Evolutionary conservation across 176 grass and related monocot genomes (phyloP).

Genomic region (Oryza meridionalis): DNA sequence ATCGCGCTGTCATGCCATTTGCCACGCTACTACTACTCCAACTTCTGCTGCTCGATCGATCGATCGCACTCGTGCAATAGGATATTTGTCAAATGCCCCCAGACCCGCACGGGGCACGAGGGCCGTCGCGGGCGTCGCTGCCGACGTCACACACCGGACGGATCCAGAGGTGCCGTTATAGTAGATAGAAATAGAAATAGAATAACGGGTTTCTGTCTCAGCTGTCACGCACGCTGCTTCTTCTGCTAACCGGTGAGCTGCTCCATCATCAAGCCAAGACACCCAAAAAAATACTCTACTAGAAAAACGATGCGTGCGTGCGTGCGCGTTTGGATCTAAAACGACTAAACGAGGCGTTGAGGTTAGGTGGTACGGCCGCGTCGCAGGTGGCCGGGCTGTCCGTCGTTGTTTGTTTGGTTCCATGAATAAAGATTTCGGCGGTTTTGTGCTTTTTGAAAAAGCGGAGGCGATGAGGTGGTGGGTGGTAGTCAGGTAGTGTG

Average conservation of each 20-base stretch:
- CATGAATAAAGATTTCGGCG: not conserved
- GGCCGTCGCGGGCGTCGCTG: not conserved
- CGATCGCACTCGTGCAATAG: conserved; percentile 9
- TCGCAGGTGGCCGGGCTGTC: not conserved
- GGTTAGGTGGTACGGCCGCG: not conserved
- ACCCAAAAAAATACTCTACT: not conserved
- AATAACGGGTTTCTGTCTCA: not conserved
- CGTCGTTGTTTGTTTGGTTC: not conserved
- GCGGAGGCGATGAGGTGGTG: not conserved
- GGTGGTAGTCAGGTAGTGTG: not conserved
- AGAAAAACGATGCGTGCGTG: not conserved
- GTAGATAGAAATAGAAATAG: not conserved
- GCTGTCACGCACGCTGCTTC: not conserved
- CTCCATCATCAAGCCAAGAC: not conserved
- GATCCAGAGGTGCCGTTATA: not conserved
- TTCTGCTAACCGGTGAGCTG: not conserved
- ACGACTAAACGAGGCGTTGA: not conserved
- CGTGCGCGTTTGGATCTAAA: not conserved
- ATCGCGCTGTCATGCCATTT: not conserved
- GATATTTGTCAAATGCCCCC: conserved; percentile 18
- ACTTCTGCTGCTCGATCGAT: no score
- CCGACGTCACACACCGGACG: not conserved
- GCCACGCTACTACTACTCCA: not conserved
- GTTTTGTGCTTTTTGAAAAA: conserved; percentile 15
- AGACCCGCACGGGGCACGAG: conserved; percentile 46